Evolutionary conservation across 257 asterid species (phyloP).

Genomic region (Euphrasia confusa): DNA sequence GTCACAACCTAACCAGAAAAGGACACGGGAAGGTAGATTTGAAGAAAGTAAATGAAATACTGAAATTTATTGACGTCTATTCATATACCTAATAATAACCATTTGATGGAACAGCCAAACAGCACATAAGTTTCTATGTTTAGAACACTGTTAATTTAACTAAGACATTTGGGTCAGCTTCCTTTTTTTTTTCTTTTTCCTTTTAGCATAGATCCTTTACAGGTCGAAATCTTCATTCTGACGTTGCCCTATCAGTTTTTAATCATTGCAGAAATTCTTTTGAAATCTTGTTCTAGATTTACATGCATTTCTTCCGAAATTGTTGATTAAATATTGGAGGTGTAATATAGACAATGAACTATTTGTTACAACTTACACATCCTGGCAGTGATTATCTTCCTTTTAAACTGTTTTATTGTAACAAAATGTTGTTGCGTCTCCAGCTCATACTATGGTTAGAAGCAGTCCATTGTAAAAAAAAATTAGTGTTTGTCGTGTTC

Average conservation of each 20-base stretch:
- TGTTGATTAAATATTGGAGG: background rate
- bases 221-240: background rate
- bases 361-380: background rate
- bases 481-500: background rate
- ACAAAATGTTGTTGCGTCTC: too few species aligned
- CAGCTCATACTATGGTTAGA: too few species aligned
- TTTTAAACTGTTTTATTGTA: slow-evolving; percentile 1
- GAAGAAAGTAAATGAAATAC: background rate
- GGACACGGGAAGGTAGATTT: slow-evolving; percentile 1
- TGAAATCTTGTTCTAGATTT: background rate
- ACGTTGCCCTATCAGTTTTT: background rate
- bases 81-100: background rate
- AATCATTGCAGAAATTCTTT: background rate
- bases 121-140: background rate
- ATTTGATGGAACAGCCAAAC: background rate
- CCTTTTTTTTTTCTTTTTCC: background rate
- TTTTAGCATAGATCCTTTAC: background rate
- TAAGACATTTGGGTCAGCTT: background rate
- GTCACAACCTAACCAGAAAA: background rate
- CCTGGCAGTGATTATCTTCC: slow-evolving; percentile 5
- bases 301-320: background rate
- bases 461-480: background rate
- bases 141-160: background rate
- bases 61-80: background rate
- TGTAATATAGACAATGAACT: background rate